Percentiles rank a stretch among this genome's conserved stretches.
Conservation (phyloP, 163 green algal species). For the Volvox carteri region DNA sequence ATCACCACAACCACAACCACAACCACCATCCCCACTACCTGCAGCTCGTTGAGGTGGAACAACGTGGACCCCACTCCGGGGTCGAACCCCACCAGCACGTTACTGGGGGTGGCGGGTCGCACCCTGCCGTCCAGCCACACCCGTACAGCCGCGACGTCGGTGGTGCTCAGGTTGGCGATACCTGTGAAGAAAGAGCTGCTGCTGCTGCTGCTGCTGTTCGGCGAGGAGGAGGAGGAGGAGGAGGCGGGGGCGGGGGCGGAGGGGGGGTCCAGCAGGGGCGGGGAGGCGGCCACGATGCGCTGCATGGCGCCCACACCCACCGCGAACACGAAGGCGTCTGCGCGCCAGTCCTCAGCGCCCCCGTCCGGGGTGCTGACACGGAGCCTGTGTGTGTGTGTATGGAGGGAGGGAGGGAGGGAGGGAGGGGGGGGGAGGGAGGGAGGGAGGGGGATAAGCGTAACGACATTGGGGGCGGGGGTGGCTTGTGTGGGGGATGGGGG, state of each 20-base stretch:
- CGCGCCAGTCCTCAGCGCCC: slow-evolving; percentile 48
- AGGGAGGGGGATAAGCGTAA: too few species aligned
- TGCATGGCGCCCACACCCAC: slow-evolving; percentile 74
- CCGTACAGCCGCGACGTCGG: slow-evolving; percentile 86
- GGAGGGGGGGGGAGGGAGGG: too few species aligned
- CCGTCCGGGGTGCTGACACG: slow-evolving; percentile 32
- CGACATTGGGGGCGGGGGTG: too few species aligned
- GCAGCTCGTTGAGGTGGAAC: slow-evolving; percentile 90
- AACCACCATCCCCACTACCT: slow-evolving; percentile 67
- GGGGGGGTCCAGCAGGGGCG: slow-evolving; percentile 60
- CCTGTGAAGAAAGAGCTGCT: slow-evolving; percentile 81
- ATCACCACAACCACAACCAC: neutral
- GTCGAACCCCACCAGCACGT: slow-evolving; percentile 67
- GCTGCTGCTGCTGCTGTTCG: too few species aligned
- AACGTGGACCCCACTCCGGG: slow-evolving; percentile 81
- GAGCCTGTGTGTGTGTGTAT: neutral
- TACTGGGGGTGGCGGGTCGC: slow-evolving; percentile 53
- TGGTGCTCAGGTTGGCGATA: slow-evolving; percentile 76
- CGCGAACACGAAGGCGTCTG: slow-evolving; percentile 89
- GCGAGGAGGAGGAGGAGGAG: too few species aligned
- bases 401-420: neutral
- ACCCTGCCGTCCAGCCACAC: slow-evolving; percentile 81
- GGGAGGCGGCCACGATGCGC: slow-evolving; percentile 47
- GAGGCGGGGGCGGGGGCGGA: too few species aligned
- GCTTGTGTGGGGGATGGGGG: too few species aligned